A percentile compares a stretch with the other conserved stretches of the same genome.
These are phyloP conservation scores for Lachancea sp. DNA, from an alignment of 805 yeast genomes.

Conservation along the genomic window DNA sequence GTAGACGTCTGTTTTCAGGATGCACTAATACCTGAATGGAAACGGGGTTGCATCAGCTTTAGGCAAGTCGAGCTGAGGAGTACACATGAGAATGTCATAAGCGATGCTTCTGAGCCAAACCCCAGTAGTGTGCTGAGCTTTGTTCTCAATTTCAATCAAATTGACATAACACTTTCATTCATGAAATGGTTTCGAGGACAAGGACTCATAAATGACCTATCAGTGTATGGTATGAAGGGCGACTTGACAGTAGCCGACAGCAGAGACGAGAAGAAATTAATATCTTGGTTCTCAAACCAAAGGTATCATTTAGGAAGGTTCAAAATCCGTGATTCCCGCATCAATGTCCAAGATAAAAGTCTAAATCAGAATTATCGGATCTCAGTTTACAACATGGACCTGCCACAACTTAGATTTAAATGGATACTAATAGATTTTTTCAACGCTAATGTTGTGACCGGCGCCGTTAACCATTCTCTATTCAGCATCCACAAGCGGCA, in stretches of 20 bases:
- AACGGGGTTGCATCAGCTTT: constrained; percentile 74
- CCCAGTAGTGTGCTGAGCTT: constrained; percentile 43
- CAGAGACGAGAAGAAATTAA: constrained; percentile 30
- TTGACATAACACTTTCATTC: constrained; percentile 72
- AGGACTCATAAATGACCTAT: constrained; percentile 75
- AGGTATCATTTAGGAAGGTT: constrained; percentile 41
- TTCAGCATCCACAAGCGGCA: constrained; percentile 75
- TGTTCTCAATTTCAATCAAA: constrained; percentile 72
- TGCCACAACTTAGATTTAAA: constrained; percentile 53
- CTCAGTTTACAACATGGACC: constrained; percentile 57
- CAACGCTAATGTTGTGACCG: constrained; percentile 64
- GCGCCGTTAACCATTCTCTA: constrained; percentile 67
- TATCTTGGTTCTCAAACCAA: constrained; percentile 32
- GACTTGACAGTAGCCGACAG: constrained; percentile 52
- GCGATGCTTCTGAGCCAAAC: constrained; percentile 1
- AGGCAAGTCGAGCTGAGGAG: constrained; percentile 65
- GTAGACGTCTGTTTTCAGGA: constrained; percentile 77
- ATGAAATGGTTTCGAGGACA: constrained; percentile 80
- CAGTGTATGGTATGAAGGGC: constrained; percentile 79
- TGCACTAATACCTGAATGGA: constrained; percentile 91
- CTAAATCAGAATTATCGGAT: constrained; percentile 33
- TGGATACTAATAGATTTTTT: constrained; percentile 60
- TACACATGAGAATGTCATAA: not conserved
- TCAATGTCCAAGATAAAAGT: constrained; percentile 22
- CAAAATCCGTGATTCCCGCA: constrained; percentile 29